Percentiles rank a stretch among this genome's conserved stretches.
Evolutionary conservation across 2,329 filamentous ascomycete genomes (phyloP).

Genomic region (Didymella lethalis): DNA sequence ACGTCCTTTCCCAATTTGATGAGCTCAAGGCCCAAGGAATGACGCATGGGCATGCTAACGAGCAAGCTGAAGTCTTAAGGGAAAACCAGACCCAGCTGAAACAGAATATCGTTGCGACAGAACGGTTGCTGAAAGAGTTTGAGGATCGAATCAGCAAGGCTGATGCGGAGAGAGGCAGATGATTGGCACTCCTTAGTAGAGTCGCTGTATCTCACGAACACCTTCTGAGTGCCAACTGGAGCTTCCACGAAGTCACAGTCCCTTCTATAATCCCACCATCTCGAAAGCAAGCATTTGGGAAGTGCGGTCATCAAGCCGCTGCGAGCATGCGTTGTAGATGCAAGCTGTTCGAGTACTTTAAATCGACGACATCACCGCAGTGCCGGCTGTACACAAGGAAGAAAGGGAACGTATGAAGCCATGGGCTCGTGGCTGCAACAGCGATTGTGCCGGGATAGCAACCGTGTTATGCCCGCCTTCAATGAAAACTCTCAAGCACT

Average conservation of each 20-base stretch:
- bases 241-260: neutral
- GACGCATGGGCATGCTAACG: slow-evolving; percentile 1
- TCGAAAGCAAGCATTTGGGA: neutral
- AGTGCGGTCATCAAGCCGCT: neutral
- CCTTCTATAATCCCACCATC: neutral
- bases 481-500: neutral
- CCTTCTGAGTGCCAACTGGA: neutral
- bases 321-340: neutral
- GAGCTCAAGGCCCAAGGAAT: slow-evolving; percentile 12
- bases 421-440: neutral
- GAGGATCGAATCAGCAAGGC: slow-evolving; percentile 24
- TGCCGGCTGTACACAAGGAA: neutral
- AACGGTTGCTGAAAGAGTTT: slow-evolving; percentile 26
- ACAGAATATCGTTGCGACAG: slow-evolving; percentile 26
- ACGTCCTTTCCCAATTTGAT: slow-evolving; percentile 11
- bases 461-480: neutral
- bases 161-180: slow-evolving; percentile 9
- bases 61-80: slow-evolving; percentile 6
- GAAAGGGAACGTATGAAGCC: neutral
- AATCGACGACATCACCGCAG: neutral
- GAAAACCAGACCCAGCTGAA: slow-evolving; percentile 13
- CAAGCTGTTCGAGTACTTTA: neutral
- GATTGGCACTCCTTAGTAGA: neutral
- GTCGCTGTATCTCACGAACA: neutral
- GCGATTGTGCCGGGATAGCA: neutral